These are phyloP conservation scores for Annulohypoxylon stygium DNA, from an alignment of 495 filamentous ascomycete species.

Conservation along the genomic window DNA sequence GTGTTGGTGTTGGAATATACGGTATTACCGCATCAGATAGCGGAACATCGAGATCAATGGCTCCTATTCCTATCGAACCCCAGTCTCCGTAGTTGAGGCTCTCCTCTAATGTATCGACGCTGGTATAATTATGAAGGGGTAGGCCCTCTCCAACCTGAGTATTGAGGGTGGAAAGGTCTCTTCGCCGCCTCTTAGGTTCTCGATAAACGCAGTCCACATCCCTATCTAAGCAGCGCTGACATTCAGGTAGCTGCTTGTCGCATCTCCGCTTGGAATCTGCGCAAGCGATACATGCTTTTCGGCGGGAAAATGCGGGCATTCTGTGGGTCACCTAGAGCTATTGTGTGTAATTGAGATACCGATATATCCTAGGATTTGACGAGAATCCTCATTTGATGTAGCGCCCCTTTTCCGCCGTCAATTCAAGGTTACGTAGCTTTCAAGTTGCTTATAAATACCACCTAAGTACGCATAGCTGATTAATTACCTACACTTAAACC, in stretches of 20 bases:
- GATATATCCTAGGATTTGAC: too few species aligned
- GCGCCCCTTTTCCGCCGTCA: too few species aligned
- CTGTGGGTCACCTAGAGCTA: neutral
- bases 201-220: conserved; percentile 22
- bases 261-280: conserved; percentile 24
- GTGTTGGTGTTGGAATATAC: conserved; percentile 8
- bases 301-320: conserved; percentile 18
- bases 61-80: neutral
- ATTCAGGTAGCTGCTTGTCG: conserved; percentile 27
- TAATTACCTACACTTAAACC: too few species aligned
- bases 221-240: conserved; percentile 23
- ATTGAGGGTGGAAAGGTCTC: neutral
- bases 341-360: too few species aligned
- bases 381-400: too few species aligned
- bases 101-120: neutral
- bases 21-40: neutral
- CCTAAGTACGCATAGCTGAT: too few species aligned
- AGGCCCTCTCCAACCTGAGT: neutral
- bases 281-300: conserved; percentile 25
- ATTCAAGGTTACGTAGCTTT: too few species aligned
- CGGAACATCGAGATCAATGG: neutral
- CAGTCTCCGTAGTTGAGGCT: neutral
- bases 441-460: too few species aligned
- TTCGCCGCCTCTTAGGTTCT: conserved; percentile 19
- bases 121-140: neutral